Base-by-base conservation (phyloP, 2,329 filamentous ascomycete genomes). In the Phialophora expanda region DNA sequence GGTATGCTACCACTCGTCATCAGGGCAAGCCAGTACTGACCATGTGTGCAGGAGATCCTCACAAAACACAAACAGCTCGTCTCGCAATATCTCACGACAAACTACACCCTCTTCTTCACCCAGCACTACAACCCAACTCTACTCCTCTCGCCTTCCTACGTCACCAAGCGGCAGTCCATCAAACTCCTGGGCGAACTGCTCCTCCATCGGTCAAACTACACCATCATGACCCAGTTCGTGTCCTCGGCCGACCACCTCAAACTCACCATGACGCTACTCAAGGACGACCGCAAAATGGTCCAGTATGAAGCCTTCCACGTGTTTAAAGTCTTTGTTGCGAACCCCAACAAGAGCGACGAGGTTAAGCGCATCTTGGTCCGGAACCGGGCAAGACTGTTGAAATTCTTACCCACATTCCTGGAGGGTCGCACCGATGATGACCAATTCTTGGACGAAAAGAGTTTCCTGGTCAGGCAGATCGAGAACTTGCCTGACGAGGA, bases 231-330 rank as follows among this genome's bases (percentile, higher is more conserved):
- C 64, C 88, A 90, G 69, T 99, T 98, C 76, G 95, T 99, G 65
- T 93, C 97, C 77, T 89, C 90, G 56, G 93, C 93, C 66, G 94
- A 98, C 76, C 93, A 99, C 76, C 86, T 99, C 73, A 99, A 99
- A 81, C 90, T 98, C 70, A 95, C 93, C 81, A 99, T 99, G 95
- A 98, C 96, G 78, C 84, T 99, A 66, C 83, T 99, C 67, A 89
- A 93, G 72, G 95, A 98, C 77, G 94, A 98, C 78, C 88, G 94
- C 72, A 95, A 96, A 79, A 99, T 99, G 93, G 95, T 99, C 68
- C 95, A 98, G 79, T 99, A 99, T 77, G 95, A 99, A 78, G 95
- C 93, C 7, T 99, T 99, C 78, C 95, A 99, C 77, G 94, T 99
- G 50, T 99, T 99, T 85, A 99, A 99, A 83, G 94, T 99, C 69